Conservation (phyloP, 441 rosid genomes). For the Jatropha podagrica region DNA sequence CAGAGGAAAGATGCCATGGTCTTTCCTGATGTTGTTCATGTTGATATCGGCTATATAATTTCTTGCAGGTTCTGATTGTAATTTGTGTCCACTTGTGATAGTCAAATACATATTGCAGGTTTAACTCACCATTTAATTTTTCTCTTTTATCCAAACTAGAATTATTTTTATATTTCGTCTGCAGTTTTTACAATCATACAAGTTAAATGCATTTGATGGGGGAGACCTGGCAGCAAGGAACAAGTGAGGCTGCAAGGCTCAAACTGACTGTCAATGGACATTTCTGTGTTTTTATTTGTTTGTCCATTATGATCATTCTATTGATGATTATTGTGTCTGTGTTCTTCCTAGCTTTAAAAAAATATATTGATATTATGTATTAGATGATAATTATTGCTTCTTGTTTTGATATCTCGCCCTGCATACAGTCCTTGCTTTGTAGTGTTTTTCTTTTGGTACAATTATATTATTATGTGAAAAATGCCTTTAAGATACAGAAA, state of each 20-base stretch:
- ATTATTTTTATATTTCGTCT: background rate
- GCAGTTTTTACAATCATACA: background rate
- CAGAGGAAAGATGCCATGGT: background rate
- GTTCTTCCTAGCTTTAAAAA: background rate
- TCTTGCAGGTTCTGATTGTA: background rate
- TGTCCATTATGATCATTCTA: background rate
- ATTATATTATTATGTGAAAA: background rate
- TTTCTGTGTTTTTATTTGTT: background rate
- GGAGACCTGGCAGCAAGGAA: background rate
- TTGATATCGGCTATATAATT: background rate
- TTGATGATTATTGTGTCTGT: background rate
- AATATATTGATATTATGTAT: background rate
- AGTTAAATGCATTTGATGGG: background rate
- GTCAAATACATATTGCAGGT: background rate
- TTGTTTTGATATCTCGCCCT: background rate
- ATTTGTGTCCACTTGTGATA: background rate
- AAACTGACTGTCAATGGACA: background rate
- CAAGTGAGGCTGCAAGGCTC: background rate
- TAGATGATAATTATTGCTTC: background rate
- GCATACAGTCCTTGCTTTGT: background rate
- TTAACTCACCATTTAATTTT: background rate
- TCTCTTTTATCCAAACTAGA: background rate
- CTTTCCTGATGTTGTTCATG: background rate
- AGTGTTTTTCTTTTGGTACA: background rate
- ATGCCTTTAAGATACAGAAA: constrained; percentile 11